Percentiles rank a stretch among this genome's conserved stretches.
Evolutionary conservation across 768 basidiomycete species (phyloP).

Genomic region (Mycena leptocephala): DNA sequence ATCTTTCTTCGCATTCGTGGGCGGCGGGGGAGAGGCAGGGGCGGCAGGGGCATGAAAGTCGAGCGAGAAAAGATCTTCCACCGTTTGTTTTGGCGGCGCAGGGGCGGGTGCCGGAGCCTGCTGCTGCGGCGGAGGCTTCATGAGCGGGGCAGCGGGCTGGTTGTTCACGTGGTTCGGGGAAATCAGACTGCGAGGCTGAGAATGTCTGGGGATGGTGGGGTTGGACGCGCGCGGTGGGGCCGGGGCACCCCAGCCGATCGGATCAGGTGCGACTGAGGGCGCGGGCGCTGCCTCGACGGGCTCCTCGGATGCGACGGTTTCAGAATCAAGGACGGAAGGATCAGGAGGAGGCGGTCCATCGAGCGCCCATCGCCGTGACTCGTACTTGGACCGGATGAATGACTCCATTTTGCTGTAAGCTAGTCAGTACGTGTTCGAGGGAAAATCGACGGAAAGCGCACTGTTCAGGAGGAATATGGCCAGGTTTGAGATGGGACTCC

Average conservation of each 20-base stretch:
- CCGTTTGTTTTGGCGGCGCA: slow-evolving; percentile 50
- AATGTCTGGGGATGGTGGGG: slow-evolving; percentile 56
- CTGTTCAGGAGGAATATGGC: slow-evolving; percentile 96
- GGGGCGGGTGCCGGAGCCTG: slow-evolving; percentile 46
- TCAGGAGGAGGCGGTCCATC: slow-evolving; percentile 90
- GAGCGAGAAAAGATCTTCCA: slow-evolving; percentile 84
- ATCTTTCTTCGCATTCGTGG: slow-evolving; percentile 86
- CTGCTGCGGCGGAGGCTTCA: slow-evolving; percentile 36
- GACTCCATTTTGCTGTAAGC: slow-evolving; percentile 94
- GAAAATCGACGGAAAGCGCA: slow-evolving; percentile 56
- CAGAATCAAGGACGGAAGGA: slow-evolving; percentile 82
- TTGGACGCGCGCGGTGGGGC: slow-evolving; percentile 49
- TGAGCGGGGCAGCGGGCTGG: slow-evolving; percentile 26
- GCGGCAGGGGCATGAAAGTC: slow-evolving; percentile 84
- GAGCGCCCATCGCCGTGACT: slow-evolving; percentile 92
- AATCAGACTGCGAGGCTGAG: slow-evolving; percentile 71
- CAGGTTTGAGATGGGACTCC: slow-evolving; percentile 95
- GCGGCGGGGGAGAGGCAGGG: slow-evolving; percentile 44
- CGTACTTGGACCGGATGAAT: slow-evolving; percentile 97
- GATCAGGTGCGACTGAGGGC: slow-evolving; percentile 41
- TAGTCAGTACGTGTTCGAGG: background rate
- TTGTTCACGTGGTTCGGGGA: slow-evolving; percentile 57
- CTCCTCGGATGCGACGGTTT: slow-evolving; percentile 44
- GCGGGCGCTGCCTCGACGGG: slow-evolving; percentile 48
- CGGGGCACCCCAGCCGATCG: slow-evolving; percentile 51